phyloP scores from a whole-genome alignment of 768 basidiomycete species.

The Austroboletus eburneus region DNA sequence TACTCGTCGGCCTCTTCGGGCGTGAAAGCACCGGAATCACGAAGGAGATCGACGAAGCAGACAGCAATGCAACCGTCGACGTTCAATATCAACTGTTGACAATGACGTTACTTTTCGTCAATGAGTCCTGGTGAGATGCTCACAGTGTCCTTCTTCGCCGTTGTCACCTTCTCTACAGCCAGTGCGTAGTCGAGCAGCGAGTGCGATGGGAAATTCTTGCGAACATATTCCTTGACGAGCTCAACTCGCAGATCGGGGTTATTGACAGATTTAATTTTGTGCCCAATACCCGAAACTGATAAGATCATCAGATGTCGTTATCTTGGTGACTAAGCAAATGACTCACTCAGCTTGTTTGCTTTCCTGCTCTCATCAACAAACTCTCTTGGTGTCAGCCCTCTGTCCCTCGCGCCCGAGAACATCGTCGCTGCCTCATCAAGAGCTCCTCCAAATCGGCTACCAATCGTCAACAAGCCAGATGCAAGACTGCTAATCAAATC shows the following conservation, averaged over 20 bases:
- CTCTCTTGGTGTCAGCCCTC: slow-evolving; percentile 93
- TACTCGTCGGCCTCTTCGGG: slow-evolving; percentile 96
- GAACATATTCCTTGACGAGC: slow-evolving; percentile 93
- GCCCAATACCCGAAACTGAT: slow-evolving; percentile 92
- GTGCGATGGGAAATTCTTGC: slow-evolving; percentile 94
- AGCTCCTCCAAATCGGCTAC: slow-evolving; percentile 97
- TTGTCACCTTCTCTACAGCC: slow-evolving; percentile 96
- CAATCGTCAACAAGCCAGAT: slow-evolving; percentile 95
- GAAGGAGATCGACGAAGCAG: slow-evolving; percentile 92
- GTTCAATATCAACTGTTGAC: slow-evolving; percentile 78
- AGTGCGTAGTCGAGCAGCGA: slow-evolving; percentile 91
- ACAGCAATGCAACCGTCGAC: slow-evolving; percentile 95
- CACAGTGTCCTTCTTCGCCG: slow-evolving; percentile 94
- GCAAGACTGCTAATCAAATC: slow-evolving; percentile 95
- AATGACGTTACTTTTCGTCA: slow-evolving; percentile 1
- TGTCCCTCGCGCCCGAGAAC: slow-evolving; percentile 90
- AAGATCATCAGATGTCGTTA: slow-evolving; percentile 3
- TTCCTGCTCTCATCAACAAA: slow-evolving; percentile 94
- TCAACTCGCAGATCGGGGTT: slow-evolving; percentile 93
- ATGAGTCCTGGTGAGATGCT: not conserved
- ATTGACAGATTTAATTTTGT: slow-evolving; percentile 99
- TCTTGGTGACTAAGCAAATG: not conserved
- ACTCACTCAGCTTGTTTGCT: slow-evolving; percentile 88
- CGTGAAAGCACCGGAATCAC: slow-evolving; percentile 91
- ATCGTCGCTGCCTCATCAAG: slow-evolving; percentile 95